Base-by-base conservation (phyloP, 2,329 filamentous ascomycete genomes). In the Microcera coccophila region DNA sequence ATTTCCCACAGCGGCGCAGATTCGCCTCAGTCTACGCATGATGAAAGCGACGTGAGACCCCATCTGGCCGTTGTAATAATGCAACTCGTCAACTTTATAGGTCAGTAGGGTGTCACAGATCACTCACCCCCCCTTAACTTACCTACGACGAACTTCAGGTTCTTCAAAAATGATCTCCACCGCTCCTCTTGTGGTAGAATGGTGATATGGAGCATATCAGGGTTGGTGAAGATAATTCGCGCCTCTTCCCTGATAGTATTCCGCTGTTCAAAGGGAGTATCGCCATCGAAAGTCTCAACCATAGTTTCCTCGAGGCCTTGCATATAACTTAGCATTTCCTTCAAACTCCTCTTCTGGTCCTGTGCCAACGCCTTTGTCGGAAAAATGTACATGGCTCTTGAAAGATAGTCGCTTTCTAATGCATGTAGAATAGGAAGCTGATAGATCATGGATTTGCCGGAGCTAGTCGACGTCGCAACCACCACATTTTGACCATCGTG, bases 401-500 rank as follows among this genome's bases (percentile, higher is more conserved):
- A 87, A 42, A 83, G 74, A 2, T 66, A 70, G 57, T 97, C 86
- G 39, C 80, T 73, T 63, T 98, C 91, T 2, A 98, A 70, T 38
- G 88, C 85, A 60, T 95, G 82, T 10, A 98, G 69, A 34, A 98
- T 89, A 0, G 93, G 93, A 14, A 98, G 77, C 59, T 98, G 93
- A 60, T 97, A 98, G 48, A 98, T 96, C n/a, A 98, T 71, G 5
- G 90, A 96, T 65, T 98, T 98, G 10, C 93, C 93, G 1, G 93
- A 98, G 60, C 88, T 95, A 0, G 93, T 98, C 1, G 91, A 95
- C 0, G 93, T 98, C 2, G 90, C 84, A 2, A 98, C 85, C 39
- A 98, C 91, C 12, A 97, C 89, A 62, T 96, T 83, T 28, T 84
- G 79, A 0, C 90, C 91, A 3, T 85, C 79, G 42, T 91, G 76